Conservation (phyloP, 192 early-diverging fungal genomes). For the Nowakowskiella sp. region DNA sequence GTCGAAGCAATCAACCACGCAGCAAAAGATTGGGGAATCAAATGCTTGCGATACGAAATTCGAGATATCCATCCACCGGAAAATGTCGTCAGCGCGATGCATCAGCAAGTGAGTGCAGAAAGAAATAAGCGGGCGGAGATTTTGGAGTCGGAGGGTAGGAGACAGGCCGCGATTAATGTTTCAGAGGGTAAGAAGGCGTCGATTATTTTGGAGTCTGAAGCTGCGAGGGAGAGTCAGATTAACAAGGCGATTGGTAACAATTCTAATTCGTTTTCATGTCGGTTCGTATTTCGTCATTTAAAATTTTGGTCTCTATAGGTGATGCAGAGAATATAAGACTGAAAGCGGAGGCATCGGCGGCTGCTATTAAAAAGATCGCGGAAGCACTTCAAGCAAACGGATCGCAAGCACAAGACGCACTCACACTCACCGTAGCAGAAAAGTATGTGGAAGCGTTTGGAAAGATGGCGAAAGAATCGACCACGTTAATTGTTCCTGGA, state of each 20-base stretch:
- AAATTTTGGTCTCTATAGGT: conserved; percentile 32
- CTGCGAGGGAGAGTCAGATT: conserved; percentile 79
- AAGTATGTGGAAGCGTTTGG: conserved; percentile 95
- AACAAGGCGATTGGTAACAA: conserved; percentile 70
- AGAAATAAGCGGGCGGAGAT: conserved; percentile 95
- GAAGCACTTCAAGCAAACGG: conserved; percentile 55
- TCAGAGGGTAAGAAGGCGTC: conserved; percentile 91
- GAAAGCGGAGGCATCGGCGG: conserved; percentile 71
- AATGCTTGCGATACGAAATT: conserved; percentile 93
- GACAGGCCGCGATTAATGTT: conserved; percentile 93
- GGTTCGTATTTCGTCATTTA: not conserved
- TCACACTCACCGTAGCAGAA: conserved; percentile 86
- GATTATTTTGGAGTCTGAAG: conserved; percentile 89
- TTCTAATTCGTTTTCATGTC: not conserved
- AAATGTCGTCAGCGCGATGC: conserved; percentile 94
- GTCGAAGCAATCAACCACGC: conserved; percentile 91
- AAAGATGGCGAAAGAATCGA: conserved; percentile 84
- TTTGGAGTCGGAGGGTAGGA: conserved; percentile 46
- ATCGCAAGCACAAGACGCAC: conserved; percentile 65
- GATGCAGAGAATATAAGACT: conserved; percentile 85
- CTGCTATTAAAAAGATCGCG: conserved; percentile 74
- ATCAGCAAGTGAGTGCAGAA: conserved; percentile 95
- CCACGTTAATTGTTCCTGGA: conserved; percentile 81
- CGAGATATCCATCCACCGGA: conserved; percentile 91
- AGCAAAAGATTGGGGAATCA: conserved; percentile 90